Evolutionary conservation across 148 eudicot genomes (phyloP).

Genomic region (Nyssa sinensis): DNA sequence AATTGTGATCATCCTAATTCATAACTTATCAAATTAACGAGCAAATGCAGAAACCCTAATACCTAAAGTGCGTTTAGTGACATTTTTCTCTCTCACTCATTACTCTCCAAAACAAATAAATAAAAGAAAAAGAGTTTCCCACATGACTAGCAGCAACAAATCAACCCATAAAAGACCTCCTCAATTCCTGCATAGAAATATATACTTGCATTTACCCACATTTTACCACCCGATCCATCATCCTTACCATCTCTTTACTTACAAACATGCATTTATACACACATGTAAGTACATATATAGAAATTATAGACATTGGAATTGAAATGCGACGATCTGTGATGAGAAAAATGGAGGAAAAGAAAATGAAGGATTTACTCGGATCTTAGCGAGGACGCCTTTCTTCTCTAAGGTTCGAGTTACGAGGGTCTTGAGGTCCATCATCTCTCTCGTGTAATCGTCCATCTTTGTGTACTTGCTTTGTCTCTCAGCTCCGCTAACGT

Average conservation of each 20-base stretch:
- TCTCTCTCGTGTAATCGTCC: slow-evolving; percentile 94
- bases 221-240: slow-evolving; percentile 1
- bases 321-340: not conserved
- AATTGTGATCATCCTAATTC: not conserved
- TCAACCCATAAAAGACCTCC: not conserved
- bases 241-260: not conserved
- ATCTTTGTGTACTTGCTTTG: slow-evolving; percentile 19
- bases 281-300: not conserved
- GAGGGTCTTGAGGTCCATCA: slow-evolving; percentile 96
- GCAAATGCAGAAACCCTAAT: not conserved
- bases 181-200: not conserved
- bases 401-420: slow-evolving; percentile 92
- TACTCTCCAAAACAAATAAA: too few relatives aligned
- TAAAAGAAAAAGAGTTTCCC: not conserved
- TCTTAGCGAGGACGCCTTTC: slow-evolving; percentile 95
- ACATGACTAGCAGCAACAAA: not conserved
- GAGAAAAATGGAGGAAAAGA: not conserved
- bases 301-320: not conserved
- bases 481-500: not conserved
- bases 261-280: not conserved
- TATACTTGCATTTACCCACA: not conserved
- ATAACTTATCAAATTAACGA: not conserved
- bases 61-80: not conserved
- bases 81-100: not conserved
- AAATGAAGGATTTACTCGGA: slow-evolving; percentile 51